Evolutionary conservation across 495 filamentous ascomycete species (phyloP), one percentile per base, ranked within the genome.

Genomic region (Massariosphaeria phaeospora): DNA sequence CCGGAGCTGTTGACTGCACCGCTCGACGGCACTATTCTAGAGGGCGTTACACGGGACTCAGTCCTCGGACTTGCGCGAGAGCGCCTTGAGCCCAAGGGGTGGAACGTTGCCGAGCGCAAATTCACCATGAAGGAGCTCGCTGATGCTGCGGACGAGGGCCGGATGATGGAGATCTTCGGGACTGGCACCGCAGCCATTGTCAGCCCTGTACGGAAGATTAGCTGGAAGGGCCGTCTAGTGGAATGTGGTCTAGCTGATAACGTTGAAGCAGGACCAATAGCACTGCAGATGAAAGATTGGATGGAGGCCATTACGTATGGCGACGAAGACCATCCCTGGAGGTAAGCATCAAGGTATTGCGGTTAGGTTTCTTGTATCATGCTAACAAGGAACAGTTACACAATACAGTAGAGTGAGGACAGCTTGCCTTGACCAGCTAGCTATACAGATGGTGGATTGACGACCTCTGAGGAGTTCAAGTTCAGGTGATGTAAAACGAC

Each of bases 271-370:
- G 94, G 93, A 36, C 84, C 89, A 65, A 78, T 96, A 55, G 82
- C 93, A 36, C 73, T 78, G 61, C 76, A 78, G 69, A 88, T 98
- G 84, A 95, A 95, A 83, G 78, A 79, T 61, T 98, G 93, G 93
- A 96, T 98, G 57, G 90, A 96, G 72, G 83, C 75, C 36, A 86
- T 91, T 53, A 90, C 96, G 72, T 96, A 97, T 67, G 93, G 93
- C 38, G 89, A 95, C 62, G 89, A 94, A 69, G 76, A 85, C 66
- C 86, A 94, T 67, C 75, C 25, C 20, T 68, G 66, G 66, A 68
- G 66, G 64, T 67, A 57, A 58, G 64, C 8, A n/a, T n/a, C n/a
- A n/a, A n/a, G n/a, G n/a, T n/a, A n/a, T n/a, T n/a, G n/a, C n/a
- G n/a, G n/a, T n/a, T n/a, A n/a, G n/a, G n/a, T n/a, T n/a, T n/a